phyloP scores from a whole-genome alignment of 352 stramenopile genomes.

The Phytophthora idaei region DNA sequence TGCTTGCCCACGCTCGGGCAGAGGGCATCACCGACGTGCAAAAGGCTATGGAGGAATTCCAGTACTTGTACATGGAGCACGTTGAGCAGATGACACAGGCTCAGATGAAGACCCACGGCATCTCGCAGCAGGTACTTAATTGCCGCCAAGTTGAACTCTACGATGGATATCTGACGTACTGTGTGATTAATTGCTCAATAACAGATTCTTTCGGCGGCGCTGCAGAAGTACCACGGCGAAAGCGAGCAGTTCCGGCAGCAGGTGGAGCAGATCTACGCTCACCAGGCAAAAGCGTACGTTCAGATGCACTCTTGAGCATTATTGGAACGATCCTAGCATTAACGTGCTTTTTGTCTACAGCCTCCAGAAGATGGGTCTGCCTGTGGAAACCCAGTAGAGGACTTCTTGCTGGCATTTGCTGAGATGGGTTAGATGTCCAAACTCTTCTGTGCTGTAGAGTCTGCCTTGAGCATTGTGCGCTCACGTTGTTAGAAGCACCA shows the following conservation, averaged over 20 bases:
- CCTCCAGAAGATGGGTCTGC: conserved; percentile 73
- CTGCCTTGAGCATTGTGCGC: conserved; percentile 11
- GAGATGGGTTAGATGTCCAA: conserved; percentile 4
- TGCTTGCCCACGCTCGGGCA: conserved; percentile 66
- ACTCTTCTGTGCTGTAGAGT: conserved; percentile 13
- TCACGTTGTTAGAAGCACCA: conserved; percentile 12
- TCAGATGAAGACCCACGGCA: conserved; percentile 66
- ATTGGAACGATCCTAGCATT: conserved; percentile 5
- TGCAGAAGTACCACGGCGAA: conserved; percentile 75
- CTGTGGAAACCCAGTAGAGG: conserved; percentile 56
- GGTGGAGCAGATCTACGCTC: conserved; percentile 71
- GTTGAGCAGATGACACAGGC: conserved; percentile 72
- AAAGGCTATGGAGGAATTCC: conserved; percentile 81
- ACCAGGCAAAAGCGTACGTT: conserved; percentile 74
- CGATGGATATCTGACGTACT: neutral
- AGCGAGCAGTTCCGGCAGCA: conserved; percentile 69
- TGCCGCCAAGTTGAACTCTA: neutral
- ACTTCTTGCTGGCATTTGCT: neutral
- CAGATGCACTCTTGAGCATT: neutral
- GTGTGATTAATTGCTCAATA: neutral
- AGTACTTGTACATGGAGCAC: conserved; percentile 78
- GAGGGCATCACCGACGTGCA: conserved; percentile 75
- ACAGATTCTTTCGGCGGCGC: conserved; percentile 68
- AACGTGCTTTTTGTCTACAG: conserved; percentile 28
- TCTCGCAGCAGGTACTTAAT: conserved; percentile 60